Evolutionary conservation across 1,139 yeast genomes (phyloP).

Genomic region (Suhomyces panamericanus): DNA sequence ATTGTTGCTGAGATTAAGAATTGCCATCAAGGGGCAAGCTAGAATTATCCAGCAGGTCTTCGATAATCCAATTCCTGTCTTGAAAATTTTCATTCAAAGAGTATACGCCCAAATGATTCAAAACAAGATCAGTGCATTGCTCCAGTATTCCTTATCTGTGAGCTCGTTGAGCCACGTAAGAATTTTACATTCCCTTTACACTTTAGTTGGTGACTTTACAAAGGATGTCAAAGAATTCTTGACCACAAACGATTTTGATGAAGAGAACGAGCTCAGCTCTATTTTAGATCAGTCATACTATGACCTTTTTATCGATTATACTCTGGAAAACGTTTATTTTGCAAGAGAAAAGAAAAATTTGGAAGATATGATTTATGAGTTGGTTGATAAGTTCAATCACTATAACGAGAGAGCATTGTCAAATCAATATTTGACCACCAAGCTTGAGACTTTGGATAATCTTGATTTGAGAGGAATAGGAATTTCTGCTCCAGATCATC

Average conservation of each 20-base stretch:
- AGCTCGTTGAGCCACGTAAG: slow-evolving; percentile 78
- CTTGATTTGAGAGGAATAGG: slow-evolving; percentile 15
- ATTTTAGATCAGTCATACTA: slow-evolving; percentile 71
- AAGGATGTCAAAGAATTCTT: slow-evolving; percentile 64
- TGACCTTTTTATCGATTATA: slow-evolving; percentile 71
- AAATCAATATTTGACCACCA: slow-evolving; percentile 46
- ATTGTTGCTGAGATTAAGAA: slow-evolving; percentile 37
- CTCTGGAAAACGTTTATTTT: slow-evolving; percentile 70
- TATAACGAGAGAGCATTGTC: slow-evolving; percentile 53
- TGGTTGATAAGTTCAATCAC: slow-evolving; percentile 52
- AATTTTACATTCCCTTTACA: slow-evolving; percentile 65
- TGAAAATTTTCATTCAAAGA: slow-evolving; percentile 71
- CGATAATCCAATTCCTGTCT: slow-evolving; percentile 62
- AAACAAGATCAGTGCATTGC: slow-evolving; percentile 60
- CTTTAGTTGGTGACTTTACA: slow-evolving; percentile 61
- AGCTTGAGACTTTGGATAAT: slow-evolving; percentile 41
- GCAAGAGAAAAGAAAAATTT: slow-evolving; percentile 71
- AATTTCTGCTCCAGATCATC: slow-evolving; percentile 14
- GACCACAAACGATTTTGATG: slow-evolving; percentile 46
- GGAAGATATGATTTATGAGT: slow-evolving; percentile 55
- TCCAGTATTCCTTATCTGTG: slow-evolving; percentile 63
- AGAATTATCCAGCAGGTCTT: slow-evolving; percentile 74
- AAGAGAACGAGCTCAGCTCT: slow-evolving; percentile 45
- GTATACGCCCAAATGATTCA: slow-evolving; percentile 77
- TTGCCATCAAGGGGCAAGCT: slow-evolving; percentile 65